These are phyloP conservation scores for Lactarius vividus DNA, from an alignment of 768 basidiomycete genomes.

Conservation along the genomic window DNA sequence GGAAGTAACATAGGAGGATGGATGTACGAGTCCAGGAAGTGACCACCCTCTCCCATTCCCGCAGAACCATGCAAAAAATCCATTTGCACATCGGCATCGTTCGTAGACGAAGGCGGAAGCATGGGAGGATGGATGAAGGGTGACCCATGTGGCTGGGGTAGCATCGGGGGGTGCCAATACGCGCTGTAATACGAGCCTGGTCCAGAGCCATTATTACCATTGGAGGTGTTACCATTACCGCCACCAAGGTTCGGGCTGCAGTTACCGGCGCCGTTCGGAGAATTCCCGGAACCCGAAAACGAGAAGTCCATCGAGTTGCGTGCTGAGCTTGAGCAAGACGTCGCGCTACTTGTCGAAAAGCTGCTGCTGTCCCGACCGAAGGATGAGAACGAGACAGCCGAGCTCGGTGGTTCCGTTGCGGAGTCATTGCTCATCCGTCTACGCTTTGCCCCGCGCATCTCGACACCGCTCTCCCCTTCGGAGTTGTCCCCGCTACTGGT, in stretches of 20 bases:
- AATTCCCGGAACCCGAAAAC: constrained; percentile 46
- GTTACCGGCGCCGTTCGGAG: constrained; percentile 42
- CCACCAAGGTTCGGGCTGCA: constrained; percentile 14
- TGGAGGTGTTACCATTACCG: not conserved
- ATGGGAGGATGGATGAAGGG: constrained; percentile 67
- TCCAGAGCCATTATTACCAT: constrained; percentile 1
- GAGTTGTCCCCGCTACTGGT: constrained; percentile 49
- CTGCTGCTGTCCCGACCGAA: constrained; percentile 43
- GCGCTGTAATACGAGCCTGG: constrained; percentile 46
- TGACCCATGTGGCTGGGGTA: constrained; percentile 50
- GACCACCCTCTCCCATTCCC: constrained; percentile 60
- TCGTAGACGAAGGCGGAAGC: constrained; percentile 40
- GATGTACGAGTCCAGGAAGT: constrained; percentile 50
- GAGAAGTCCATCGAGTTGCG: constrained; percentile 64
- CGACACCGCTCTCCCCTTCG: constrained; percentile 39
- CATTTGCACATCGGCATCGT: constrained; percentile 59
- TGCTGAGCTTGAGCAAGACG: constrained; percentile 56
- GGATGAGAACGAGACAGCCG: constrained; percentile 60
- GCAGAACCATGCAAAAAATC: constrained; percentile 67
- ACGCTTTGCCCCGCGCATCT: constrained; percentile 56
- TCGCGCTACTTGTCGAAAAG: constrained; percentile 42
- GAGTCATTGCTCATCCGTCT: constrained; percentile 65
- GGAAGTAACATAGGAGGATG: constrained; percentile 57
- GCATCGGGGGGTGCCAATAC: constrained; percentile 80
- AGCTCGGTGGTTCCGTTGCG: constrained; percentile 52